Evolutionary conservation across 2,329 filamentous ascomycete species (phyloP).

Genomic region (Magnaporthiopsis rhizophila): DNA sequence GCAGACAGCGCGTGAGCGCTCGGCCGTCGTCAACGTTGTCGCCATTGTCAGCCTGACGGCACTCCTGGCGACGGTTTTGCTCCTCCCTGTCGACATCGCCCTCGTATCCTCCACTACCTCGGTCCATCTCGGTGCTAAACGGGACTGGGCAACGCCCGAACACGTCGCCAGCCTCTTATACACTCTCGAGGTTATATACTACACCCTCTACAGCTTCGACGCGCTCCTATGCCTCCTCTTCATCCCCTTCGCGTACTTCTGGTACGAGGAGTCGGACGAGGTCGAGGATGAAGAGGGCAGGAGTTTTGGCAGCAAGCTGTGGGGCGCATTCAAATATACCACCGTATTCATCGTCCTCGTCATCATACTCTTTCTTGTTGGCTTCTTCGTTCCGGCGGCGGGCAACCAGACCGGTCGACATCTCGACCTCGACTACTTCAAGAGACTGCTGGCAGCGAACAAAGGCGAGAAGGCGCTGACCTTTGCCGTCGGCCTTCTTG

Average conservation of each 20-base stretch:
- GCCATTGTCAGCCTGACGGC: slow-evolving; percentile 81
- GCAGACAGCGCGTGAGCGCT: slow-evolving; percentile 82
- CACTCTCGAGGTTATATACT: slow-evolving; percentile 84
- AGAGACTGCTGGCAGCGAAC: slow-evolving; percentile 72
- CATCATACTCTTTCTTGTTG: slow-evolving; percentile 77
- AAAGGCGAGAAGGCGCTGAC: slow-evolving; percentile 88
- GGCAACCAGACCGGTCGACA: slow-evolving; percentile 50
- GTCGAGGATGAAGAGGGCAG: slow-evolving; percentile 76
- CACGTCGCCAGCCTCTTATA: slow-evolving; percentile 69
- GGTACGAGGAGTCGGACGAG: slow-evolving; percentile 95
- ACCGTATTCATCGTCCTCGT: slow-evolving; percentile 73
- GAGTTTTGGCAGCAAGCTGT: slow-evolving; percentile 61
- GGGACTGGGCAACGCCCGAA: slow-evolving; percentile 87
- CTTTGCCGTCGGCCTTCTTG: slow-evolving; percentile 81
- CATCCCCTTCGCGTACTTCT: slow-evolving; percentile 96
- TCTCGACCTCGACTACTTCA: slow-evolving; percentile 87
- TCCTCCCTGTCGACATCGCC: slow-evolving; percentile 92
- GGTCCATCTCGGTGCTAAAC: slow-evolving; percentile 69
- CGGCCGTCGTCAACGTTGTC: slow-evolving; percentile 70
- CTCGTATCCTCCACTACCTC: slow-evolving; percentile 84
- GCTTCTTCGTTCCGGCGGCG: slow-evolving; percentile 85
- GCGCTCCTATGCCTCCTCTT: slow-evolving; percentile 81
- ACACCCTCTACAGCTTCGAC: slow-evolving; percentile 85
- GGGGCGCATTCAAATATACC: slow-evolving; percentile 87
- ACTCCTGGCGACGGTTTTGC: slow-evolving; percentile 82